Conservation (phyloP, 768 basidiomycete genomes). For the Panus rudis region DNA sequence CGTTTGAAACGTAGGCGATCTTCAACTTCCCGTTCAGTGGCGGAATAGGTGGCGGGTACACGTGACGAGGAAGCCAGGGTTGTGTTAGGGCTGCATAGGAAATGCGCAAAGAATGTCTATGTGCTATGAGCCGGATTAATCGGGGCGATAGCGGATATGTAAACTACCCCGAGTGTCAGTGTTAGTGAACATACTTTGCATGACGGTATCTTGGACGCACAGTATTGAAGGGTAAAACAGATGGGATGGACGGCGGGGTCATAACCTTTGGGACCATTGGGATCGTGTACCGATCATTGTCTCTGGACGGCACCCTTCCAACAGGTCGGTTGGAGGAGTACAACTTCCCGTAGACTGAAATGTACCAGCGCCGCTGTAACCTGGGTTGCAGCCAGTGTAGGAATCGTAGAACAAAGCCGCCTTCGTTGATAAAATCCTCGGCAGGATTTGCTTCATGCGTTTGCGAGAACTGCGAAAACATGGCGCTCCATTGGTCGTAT, state of each 20-base stretch:
- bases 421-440: conserved; percentile 37
- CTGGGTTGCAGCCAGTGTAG: conserved; percentile 36
- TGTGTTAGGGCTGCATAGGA: conserved; percentile 36
- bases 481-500: conserved; percentile 24
- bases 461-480: conserved; percentile 24
- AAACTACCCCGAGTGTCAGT: too few species aligned
- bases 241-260: conserved; percentile 28
- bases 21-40: conserved; percentile 35
- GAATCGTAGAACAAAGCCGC: conserved; percentile 37
- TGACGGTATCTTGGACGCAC: conserved; percentile 19
- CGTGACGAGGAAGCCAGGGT: conserved; percentile 32
- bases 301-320: conserved; percentile 6
- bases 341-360: conserved; percentile 28
- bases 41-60: conserved; percentile 34
- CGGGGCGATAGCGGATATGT: conserved; percentile 36
- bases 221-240: conserved; percentile 44
- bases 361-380: conserved; percentile 37
- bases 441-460: too few species aligned
- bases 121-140: conserved; percentile 37
- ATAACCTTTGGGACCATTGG: conserved; percentile 18
- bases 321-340: conserved; percentile 13
- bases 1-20: conserved; percentile 42
- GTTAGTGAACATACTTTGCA: too few species aligned
- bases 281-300: conserved; percentile 11
- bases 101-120: conserved; percentile 40